Percentiles rank a stretch among this genome's conserved stretches.
These are phyloP conservation scores for Termitomyces sp. DNA, from an alignment of 768 basidiomycete species.

Conservation along the genomic window DNA sequence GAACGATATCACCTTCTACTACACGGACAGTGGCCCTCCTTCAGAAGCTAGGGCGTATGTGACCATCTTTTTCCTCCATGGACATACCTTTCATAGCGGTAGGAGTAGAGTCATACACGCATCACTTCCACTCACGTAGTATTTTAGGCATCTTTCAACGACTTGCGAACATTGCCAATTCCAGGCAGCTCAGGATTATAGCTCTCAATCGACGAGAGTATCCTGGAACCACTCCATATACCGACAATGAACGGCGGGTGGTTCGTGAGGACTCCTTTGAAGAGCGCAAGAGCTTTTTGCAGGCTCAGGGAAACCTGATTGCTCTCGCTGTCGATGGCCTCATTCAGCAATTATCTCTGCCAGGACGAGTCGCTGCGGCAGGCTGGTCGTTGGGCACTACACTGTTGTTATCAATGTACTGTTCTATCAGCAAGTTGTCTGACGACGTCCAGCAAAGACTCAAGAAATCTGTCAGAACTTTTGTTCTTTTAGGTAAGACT, in stretches of 20 bases:
- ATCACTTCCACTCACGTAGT: not conserved
- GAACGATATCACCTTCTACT: slow-evolving; percentile 10
- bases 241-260: slow-evolving; percentile 18
- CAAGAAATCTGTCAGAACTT: slow-evolving; percentile 16
- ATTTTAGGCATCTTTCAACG: slow-evolving; percentile 21
- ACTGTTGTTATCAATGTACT: slow-evolving; percentile 20
- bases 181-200: slow-evolving; percentile 22
- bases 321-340: slow-evolving; percentile 24
- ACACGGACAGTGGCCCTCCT: too few relatives aligned
- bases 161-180: slow-evolving; percentile 14
- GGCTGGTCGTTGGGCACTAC: slow-evolving; percentile 28
- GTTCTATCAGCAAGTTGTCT: slow-evolving; percentile 16
- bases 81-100: slow-evolving; percentile 15
- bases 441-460: slow-evolving; percentile 14
- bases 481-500: slow-evolving; percentile 17
- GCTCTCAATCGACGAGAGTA: slow-evolving; percentile 31
- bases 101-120: slow-evolving; percentile 1
- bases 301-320: slow-evolving; percentile 24
- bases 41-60: too few relatives aligned
- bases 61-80: slow-evolving; percentile 27
- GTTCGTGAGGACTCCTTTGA: slow-evolving; percentile 13
- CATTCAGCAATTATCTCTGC: slow-evolving; percentile 16
- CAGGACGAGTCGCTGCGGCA: slow-evolving; percentile 15
- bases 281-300: slow-evolving; percentile 16
- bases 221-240: slow-evolving; percentile 26